These are phyloP conservation scores for Botrytis byssoidea DNA, from an alignment of 2,329 filamentous ascomycete genomes.

Conservation along the genomic window DNA sequence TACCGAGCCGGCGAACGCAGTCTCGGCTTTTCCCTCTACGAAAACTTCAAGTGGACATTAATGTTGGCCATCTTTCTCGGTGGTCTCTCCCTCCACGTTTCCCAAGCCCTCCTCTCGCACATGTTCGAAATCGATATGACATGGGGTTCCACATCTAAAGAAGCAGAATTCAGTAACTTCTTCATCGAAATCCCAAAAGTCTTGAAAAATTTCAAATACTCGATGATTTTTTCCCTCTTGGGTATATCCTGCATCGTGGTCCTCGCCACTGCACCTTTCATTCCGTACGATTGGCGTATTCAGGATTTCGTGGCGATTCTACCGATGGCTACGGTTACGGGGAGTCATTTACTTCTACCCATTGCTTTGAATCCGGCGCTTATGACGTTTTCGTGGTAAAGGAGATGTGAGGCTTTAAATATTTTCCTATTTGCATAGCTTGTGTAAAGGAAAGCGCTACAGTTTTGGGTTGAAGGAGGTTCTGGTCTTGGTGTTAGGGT, in stretches of 20 bases:
- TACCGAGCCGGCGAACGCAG: constrained; percentile 66
- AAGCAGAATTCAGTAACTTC: constrained; percentile 78
- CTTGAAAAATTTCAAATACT: constrained; percentile 66
- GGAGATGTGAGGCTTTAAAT: rapidly evolving
- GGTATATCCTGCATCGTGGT: constrained; percentile 62
- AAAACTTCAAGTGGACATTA: constrained; percentile 73
- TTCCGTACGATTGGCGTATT: constrained; percentile 65
- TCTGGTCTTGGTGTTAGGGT: too few species aligned
- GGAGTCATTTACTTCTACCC: constrained; percentile 68
- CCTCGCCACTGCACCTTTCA: constrained; percentile 60
- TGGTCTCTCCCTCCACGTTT: constrained; percentile 77
- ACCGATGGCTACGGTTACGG: constrained; percentile 70
- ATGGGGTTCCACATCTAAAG: constrained; percentile 83
- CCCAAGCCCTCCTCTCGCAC: constrained; percentile 74
- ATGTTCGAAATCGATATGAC: constrained; percentile 85
- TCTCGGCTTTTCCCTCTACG: constrained; percentile 55
- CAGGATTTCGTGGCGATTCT: constrained; percentile 73
- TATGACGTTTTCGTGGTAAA: constrained; percentile 76
- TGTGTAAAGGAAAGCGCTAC: too few species aligned
- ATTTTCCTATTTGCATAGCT: not conserved
- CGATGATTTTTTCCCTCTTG: constrained; percentile 38
- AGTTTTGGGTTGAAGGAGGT: too few species aligned
- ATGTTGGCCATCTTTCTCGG: constrained; percentile 79
- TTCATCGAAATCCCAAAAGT: constrained; percentile 82
- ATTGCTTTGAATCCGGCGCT: constrained; percentile 74